Conservation (phyloP, 2,329 filamentous ascomycete genomes). For the Botrytis paeoniae region DNA sequence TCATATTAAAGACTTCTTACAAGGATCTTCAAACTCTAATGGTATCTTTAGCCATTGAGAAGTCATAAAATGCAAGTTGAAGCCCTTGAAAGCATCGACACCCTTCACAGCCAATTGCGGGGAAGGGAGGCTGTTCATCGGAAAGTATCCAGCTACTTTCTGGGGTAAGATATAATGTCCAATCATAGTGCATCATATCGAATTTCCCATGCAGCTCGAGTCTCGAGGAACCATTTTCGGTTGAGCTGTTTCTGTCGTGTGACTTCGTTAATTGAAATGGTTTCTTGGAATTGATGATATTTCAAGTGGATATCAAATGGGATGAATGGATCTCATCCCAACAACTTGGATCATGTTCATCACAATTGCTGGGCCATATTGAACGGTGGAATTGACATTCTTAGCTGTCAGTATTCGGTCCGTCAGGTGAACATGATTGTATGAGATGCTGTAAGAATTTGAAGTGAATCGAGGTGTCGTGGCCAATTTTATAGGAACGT, state of each 20-base stretch:
- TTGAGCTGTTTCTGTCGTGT: background rate
- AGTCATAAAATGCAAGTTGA: background rate
- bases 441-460: slow-evolving; percentile 1
- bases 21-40: background rate
- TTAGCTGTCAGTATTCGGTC: slow-evolving; percentile 8
- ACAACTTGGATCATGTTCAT: slow-evolving; percentile 12
- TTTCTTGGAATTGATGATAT: background rate
- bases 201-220: background rate
- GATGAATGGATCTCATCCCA: slow-evolving; percentile 13
- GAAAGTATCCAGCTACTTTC: background rate
- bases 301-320: background rate
- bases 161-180: background rate
- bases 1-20: background rate
- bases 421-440: slow-evolving; percentile 7
- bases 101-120: slow-evolving; percentile 4
- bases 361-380: background rate
- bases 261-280: slow-evolving; percentile 5
- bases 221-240: background rate
- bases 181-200: background rate
- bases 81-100: background rate
- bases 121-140: background rate
- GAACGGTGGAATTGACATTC: background rate
- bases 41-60: background rate
- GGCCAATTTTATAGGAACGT: background rate
- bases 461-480: background rate